A percentile compares a stretch with the other conserved stretches of the same genome.
Conservation (phyloP, 2,329 filamentous ascomycete species). For the Drechslerella coelobrocha region DNA sequence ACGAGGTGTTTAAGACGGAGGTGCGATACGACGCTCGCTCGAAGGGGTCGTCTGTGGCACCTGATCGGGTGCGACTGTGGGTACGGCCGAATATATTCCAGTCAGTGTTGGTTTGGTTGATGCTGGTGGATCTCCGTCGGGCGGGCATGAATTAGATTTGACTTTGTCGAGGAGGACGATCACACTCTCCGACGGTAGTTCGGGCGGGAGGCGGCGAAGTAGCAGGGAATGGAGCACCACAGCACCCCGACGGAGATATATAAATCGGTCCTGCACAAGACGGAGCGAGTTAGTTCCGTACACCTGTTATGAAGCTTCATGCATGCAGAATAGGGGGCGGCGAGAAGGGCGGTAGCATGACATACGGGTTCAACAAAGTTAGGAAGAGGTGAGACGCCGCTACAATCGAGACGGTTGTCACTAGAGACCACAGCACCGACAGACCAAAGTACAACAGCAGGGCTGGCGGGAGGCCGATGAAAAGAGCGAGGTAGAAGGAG, state of each 20-base stretch:
- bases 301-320: constrained; percentile 15
- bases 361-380: constrained; percentile 32
- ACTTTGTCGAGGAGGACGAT: constrained; percentile 2
- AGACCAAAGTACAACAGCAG: constrained; percentile 25
- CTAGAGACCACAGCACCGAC: constrained; percentile 11
- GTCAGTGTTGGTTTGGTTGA: constrained; percentile 45
- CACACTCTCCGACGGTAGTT: constrained; percentile 38
- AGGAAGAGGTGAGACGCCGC: constrained; percentile 15
- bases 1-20: constrained; percentile 26
- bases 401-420: constrained; percentile 13
- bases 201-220: constrained; percentile 21
- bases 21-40: constrained; percentile 42
- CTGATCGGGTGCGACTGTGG: constrained; percentile 43
- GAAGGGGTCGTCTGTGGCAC: constrained; percentile 49
- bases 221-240: constrained; percentile 32
- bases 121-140: constrained; percentile 47
- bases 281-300: not conserved
- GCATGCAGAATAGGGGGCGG: not conserved
- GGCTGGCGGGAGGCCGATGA: constrained; percentile 24
- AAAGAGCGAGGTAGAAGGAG: constrained; percentile 16
- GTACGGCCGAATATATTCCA: constrained; percentile 46
- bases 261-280: constrained; percentile 29
- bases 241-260: constrained; percentile 37
- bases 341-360: constrained; percentile 24
- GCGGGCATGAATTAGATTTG: constrained; percentile 40